Base-by-base conservation (phyloP, 2,329 filamentous ascomycete species). In the Venturia effusa region DNA sequence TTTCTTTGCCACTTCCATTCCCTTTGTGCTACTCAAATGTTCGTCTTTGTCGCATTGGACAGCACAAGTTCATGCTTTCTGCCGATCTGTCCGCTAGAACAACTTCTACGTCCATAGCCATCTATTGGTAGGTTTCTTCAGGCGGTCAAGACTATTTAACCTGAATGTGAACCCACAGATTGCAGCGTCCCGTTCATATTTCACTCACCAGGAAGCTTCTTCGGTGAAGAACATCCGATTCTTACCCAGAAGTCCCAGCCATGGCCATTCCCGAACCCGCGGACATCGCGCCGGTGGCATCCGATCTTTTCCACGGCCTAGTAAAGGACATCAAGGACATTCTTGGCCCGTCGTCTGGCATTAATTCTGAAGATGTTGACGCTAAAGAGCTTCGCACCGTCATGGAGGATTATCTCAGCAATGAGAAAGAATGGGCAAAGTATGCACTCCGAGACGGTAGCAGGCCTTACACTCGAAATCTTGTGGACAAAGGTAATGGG, bases 401-500 rank as follows among this genome's bases (percentile, higher is more conserved):
- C 67, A 95, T 97, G 90, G 77, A 84, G 64, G 77, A 82, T 34
- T 96, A 97, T 75, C 74, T 81, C 61, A 90, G 89, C 59, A 77
- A 84, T 45, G 80, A 87, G 64, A 74, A 78, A 32, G 87, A 92
- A 64, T 97, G 92, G 92, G 72, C 77, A 62, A 81, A 80, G 67
- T 96, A 90, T 75, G 89, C 89, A 34, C 83, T 93, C 69, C 82
- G 82, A n/a, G 88, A 96, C 70, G 69, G 77, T 22, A 85, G 80
- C 67, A 81, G 86, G 69, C 83, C 83, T 1, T 97, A 96, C 74
- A 96, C 92, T 15, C 80, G 92, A 64, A 96, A 96, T 72, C 82
- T 96, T 4, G 91, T 97, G 55, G 90, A 96, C 71, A 88, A 92
- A 72, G 90, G 92, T 2, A 96, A 96, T 69, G 91, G 86, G 65